phyloP scores from a whole-genome alignment of 2,329 filamentous ascomycete genomes.

The Colletotrichum theobromicola region DNA sequence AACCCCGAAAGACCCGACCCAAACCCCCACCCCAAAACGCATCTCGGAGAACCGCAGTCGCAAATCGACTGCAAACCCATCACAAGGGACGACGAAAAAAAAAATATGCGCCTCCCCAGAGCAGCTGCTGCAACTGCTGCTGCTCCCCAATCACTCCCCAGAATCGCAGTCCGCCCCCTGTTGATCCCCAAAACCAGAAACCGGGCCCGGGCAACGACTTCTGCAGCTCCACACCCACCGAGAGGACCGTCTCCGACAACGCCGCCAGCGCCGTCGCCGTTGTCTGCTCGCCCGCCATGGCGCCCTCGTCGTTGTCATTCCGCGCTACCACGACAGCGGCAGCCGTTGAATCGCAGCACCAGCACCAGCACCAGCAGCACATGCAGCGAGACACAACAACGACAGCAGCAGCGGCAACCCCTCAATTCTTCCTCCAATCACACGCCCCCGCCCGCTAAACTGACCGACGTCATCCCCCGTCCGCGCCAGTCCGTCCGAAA shows the following conservation, averaged over 20 bases:
- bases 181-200: not conserved
- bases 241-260: not conserved
- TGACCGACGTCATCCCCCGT: conserved; percentile 22
- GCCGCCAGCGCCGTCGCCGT: not conserved
- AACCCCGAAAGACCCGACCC: not conserved
- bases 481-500: conserved; percentile 13
- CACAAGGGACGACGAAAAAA: not conserved
- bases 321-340: not conserved
- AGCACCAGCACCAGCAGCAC: not conserved
- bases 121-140: not conserved
- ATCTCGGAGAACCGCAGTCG: not conserved
- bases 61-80: not conserved
- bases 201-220: not conserved
- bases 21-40: not conserved
- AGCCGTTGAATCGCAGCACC: not conserved
- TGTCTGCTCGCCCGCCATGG: not conserved
- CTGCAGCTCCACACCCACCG: not conserved
- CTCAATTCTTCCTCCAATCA: conserved; percentile 25
- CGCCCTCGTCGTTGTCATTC: not conserved
- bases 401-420: not conserved
- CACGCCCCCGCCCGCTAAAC: not conserved
- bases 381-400: not conserved
- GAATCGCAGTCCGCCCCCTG: not conserved
- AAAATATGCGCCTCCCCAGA: conserved; percentile 1
- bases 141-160: not conserved